Evolutionary conservation across 2,329 filamentous ascomycete genomes (phyloP), one percentile per base, ranked within the genome.

Genomic region (Penicillium sp.): DNA sequence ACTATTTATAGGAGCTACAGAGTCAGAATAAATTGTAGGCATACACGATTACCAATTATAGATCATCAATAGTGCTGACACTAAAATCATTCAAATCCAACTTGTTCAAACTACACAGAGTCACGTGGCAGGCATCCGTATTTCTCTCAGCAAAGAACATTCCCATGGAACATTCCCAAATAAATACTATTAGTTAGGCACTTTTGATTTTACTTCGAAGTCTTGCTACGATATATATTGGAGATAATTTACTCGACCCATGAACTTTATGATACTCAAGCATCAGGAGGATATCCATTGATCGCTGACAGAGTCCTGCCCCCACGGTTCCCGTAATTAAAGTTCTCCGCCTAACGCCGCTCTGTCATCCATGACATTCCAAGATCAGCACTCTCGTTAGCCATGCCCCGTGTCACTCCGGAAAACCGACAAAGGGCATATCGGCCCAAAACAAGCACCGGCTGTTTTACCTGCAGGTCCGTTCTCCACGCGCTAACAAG

Each of bases 401-500:
- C n/a, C n/a, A 55, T 55, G 53, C 47, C 53, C 23, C 27, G 53
- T 16, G 47, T 55, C n/a, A 37, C 33, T 31, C 48, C 53, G 31
- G 39, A 51, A 33, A 33, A 44, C 19, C 42, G 53, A 14, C 27
- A 50, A 31, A 29, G 53, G 26, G 39, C 53, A 11, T 55, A 51
- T 33, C 53, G 39, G 26, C 47, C 53, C 3, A 55, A 55, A 23
- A 55, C 53, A 25, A 31, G 53, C 10, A 51, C 53, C n/a, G 53
- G 53, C 21, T 55, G 53, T 35, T 42, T 55, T n/a, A 37, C 53
- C 29, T 55, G 53, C 53, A 55, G 50, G 53, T 55, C 10, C 29
- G 53, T 55, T 9, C 31, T 23, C 42, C 48, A 19, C 19, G 10
- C 3, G 26, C 39, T 35, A 16, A 25, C 10, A 44, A 45, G 29